These are phyloP conservation scores for Vaccinium vitisidaea DNA, from an alignment of 148 eudicot genomes.

Conservation along the genomic window DNA sequence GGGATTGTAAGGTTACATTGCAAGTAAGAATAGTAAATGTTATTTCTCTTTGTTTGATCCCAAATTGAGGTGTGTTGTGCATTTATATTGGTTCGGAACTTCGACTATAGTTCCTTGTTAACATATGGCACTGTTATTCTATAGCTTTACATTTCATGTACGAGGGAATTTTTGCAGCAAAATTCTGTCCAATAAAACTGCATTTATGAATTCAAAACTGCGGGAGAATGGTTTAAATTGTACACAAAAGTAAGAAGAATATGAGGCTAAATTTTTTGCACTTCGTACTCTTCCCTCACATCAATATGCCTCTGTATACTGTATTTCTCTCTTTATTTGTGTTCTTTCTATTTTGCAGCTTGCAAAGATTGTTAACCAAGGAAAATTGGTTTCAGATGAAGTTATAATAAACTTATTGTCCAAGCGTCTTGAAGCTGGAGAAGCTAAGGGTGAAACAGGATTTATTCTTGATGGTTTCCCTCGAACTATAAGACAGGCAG, in stretches of 20 bases:
- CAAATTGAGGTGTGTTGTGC: background rate
- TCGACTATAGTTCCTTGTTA: background rate
- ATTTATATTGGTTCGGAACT: background rate
- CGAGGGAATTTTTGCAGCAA: background rate
- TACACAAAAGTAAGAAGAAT: background rate
- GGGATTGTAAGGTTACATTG: background rate
- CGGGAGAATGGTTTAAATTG: background rate
- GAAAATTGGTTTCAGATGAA: constrained; percentile 79
- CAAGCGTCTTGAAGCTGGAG: constrained; percentile 76
- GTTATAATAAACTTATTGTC: constrained; percentile 72
- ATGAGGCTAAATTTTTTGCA: background rate
- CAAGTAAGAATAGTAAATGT: background rate
- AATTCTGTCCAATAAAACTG: background rate
- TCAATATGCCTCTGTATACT: background rate
- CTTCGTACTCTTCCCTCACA: background rate
- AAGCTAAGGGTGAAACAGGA: constrained; percentile 74
- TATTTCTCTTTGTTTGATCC: background rate
- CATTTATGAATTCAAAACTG: background rate
- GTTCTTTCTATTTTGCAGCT: constrained; percentile 48
- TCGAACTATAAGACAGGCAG: constrained; percentile 90
- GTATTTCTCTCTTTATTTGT: background rate
- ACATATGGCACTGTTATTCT: background rate
- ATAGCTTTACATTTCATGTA: background rate
- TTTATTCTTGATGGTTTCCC: constrained; percentile 97
- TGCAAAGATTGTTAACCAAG: constrained; percentile 76